Base-by-base conservation (phyloP, 352 stramenopile species). In the Pythium plurisporium region DNA sequence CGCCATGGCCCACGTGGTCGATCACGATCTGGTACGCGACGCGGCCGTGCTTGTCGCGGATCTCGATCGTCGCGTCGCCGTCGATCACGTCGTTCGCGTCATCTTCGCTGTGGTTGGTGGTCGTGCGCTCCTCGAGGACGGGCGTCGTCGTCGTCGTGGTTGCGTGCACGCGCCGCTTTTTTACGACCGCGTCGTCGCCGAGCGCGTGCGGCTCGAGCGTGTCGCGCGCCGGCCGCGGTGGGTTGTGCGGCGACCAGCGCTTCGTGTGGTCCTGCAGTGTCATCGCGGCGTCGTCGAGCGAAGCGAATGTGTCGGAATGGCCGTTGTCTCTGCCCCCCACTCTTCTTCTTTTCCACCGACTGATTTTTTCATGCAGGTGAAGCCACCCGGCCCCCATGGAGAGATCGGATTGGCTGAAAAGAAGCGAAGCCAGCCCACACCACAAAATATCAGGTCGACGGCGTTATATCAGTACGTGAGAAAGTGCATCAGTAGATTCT, bases 1-100 rank as follows among this genome's bases (percentile, higher is more conserved):
- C 45, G 22, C 59, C 59, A 25, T 61, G 59, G 59, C 59, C 59
- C 5, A 66, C 45, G 14, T 48, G 40, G 46, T 66, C 59, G 19
- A 66, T 52, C 44, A 66, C 59, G 30, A 60, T 50, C 43, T 65
- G 53, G 33, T 31, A 45, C 23, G 19, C 42, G 17, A 49, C 30
- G 29, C 40, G 41, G 5, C 29, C 31, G 22, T 30, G 9, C 14
- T 15, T 42, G 29, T 3, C 20, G 14, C 38, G 10, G 23, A 20
- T 8, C 42, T 15, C 30, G 30, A 60, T 52, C 20, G 20, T 1
- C 30, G 8, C 31, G 12, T 42, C 37, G 3, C 15, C 22, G 11
- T 50, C 26, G 4, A 14, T 22, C 8, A 25, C 46, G 14, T 44
- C 33, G 31, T 25, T 27, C 12, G 47, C 25, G n/a, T n/a, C n/a